These are phyloP conservation scores for Diaporthe batatas DNA, from an alignment of 2,329 filamentous ascomycete genomes.

Conservation along the genomic window DNA sequence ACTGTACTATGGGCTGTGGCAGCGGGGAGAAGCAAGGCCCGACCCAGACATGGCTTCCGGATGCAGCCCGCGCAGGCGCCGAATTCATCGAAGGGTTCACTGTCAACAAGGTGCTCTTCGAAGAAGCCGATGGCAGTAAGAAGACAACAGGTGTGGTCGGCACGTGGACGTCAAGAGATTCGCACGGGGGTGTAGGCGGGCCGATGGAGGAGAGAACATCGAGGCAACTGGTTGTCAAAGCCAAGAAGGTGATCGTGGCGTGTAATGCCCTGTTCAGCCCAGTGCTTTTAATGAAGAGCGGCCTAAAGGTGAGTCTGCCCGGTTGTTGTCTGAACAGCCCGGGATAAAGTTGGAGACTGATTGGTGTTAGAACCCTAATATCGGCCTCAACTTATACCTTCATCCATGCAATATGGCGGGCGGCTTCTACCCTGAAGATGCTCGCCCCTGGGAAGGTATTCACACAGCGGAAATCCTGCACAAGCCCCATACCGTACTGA, in stretches of 20 bases:
- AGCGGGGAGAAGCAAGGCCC: conserved; percentile 84
- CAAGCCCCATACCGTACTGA: conserved; percentile 23
- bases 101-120: conserved; percentile 79
- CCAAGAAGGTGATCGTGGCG: conserved; percentile 85
- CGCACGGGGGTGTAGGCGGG: conserved; percentile 68
- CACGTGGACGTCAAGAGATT: conserved; percentile 80
- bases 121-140: conserved; percentile 60
- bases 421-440: conserved; percentile 77
- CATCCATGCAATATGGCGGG: conserved; percentile 74
- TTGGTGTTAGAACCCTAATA: conserved; percentile 72
- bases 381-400: conserved; percentile 82
- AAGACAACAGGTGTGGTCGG: conserved; percentile 80
- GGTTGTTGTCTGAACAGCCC: neutral
- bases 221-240: conserved; percentile 78
- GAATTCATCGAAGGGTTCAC: conserved; percentile 87
- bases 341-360: conserved; percentile 24
- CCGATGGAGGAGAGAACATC: conserved; percentile 59
- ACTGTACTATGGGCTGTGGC: conserved; percentile 72
- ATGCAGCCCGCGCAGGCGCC: conserved; percentile 82
- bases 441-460: conserved; percentile 75
- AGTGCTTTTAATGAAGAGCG: conserved; percentile 80
- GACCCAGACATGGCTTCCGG: conserved; percentile 80
- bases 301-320: conserved; percentile 68
- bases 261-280: conserved; percentile 84
- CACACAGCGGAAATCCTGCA: neutral